A percentile compares a stretch with the other conserved stretches of the same genome.
Conservation (phyloP, 2,329 filamentous ascomycete genomes). For the Cucurbitaria berberidis region DNA sequence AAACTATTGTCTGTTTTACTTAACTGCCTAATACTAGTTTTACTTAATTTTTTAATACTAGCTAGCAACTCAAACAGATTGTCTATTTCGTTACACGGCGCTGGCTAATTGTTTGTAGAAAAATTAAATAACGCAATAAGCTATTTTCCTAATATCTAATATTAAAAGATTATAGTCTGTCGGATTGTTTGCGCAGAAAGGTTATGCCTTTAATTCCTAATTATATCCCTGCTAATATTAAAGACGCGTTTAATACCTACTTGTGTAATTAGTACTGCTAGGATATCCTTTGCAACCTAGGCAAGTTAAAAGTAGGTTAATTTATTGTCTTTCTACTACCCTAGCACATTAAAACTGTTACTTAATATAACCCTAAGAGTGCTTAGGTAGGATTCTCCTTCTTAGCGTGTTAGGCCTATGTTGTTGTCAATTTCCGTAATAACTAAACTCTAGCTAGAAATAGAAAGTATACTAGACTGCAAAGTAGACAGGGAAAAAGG, state of each 20-base stretch:
- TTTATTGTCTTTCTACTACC: neutral
- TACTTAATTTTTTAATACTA: neutral
- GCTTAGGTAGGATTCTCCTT: neutral
- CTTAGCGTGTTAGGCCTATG: neutral
- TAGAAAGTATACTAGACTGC: neutral
- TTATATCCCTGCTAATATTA: neutral
- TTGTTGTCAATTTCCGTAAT: neutral
- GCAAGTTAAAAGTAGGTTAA: neutral
- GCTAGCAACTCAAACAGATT: neutral
- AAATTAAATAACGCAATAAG: neutral
- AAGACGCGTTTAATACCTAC: neutral
- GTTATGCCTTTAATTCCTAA: neutral
- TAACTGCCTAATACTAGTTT: neutral
- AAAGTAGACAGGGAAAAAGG: no score
- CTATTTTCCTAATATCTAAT: no score
- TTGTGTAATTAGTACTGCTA: neutral
- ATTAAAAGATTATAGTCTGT: neutral
- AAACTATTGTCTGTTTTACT: neutral
- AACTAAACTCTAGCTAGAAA: neutral
- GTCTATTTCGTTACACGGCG: neutral
- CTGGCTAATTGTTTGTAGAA: neutral
- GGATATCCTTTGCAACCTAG: neutral
- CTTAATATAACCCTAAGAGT: neutral
- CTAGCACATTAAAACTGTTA: neutral
- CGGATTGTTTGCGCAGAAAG: neutral